A percentile compares a stretch with the other conserved stretches of the same genome.
These are phyloP conservation scores for Aspergillus thermomutatus DNA, from an alignment of 2,329 filamentous ascomycete genomes.

Conservation along the genomic window DNA sequence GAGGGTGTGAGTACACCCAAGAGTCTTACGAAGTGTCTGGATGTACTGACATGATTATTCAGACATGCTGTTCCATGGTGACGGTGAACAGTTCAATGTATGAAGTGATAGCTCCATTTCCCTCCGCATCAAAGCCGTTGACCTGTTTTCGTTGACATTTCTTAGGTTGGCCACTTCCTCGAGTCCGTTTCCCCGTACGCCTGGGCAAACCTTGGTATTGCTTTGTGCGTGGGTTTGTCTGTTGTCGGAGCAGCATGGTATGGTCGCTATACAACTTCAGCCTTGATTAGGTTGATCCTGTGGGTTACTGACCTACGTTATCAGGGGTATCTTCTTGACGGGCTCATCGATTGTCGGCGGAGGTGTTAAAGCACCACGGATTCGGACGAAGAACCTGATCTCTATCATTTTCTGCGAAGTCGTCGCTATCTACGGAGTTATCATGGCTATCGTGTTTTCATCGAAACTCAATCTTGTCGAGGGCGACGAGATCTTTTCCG, in stretches of 20 bases:
- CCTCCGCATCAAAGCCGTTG: background rate
- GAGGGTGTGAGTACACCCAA: conserved; percentile 63
- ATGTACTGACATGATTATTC: conserved; percentile 17
- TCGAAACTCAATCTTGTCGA: conserved; percentile 71
- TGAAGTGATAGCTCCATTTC: conserved; percentile 27
- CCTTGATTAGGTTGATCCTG: background rate
- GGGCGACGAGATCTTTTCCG: conserved; percentile 65
- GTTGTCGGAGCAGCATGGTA: conserved; percentile 97
- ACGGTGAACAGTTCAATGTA: conserved; percentile 94
- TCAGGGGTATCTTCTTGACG: conserved; percentile 97
- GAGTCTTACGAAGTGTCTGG: conserved; percentile 4
- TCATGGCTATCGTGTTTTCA: conserved; percentile 98
- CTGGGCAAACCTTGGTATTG: conserved; percentile 88
- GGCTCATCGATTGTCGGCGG: conserved; percentile 96
- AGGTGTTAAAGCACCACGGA: conserved; percentile 92
- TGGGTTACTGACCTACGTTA: conserved; percentile 12
- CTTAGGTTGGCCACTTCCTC: conserved; percentile 84
- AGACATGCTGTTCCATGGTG: conserved; percentile 99
- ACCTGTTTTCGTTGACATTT: conserved; percentile 17
- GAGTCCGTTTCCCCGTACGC: conserved; percentile 90
- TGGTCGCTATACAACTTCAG: conserved; percentile 17
- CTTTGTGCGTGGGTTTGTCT: conserved; percentile 90
- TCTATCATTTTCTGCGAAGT: conserved; percentile 99
- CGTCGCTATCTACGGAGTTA: conserved; percentile 99
- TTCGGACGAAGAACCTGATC: conserved; percentile 98